Base-by-base conservation (phyloP, 208 protist species). In the Trypanosoma rangeli region DNA sequence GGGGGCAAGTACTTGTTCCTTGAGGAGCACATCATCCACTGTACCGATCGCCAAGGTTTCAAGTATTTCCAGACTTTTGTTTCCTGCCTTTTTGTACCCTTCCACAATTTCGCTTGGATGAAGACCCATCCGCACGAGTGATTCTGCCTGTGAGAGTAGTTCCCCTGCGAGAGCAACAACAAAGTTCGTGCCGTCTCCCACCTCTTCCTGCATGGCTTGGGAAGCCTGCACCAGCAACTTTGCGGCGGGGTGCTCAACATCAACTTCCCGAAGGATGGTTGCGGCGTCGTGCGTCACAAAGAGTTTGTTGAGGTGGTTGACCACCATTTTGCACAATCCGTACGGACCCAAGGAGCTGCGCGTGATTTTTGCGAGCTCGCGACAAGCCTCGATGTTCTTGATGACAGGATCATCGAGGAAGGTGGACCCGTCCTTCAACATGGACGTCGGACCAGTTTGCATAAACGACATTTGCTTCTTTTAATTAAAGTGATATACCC, bases 231-330 rank as follows among this genome's bases (percentile, higher is more conserved):
- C 98, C 5, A 99, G 65, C 59, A 99, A 85, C 86, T 99, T 99
- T 7, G 98, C 98, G 13, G 98, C 98, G 12, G 98, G 98, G 77
- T 99, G 98, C 80, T 98, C 88, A 29, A 99, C 94, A 74, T 99
- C 99, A 0, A 99, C 78, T 86, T 99, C 99, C 49, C 94, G 92
- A 24, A 99, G 83, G 59, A 99, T 99, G 10, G 98, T 99, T n/a
- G 98, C 98, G 16, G 99, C 97, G 83, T 99, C 99, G 82, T 99
- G 98, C 1, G 99, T 99, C 37, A 99, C 97, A 82, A 99, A 99
- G 9, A 99, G 82, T 88, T 99, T 99, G 70, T 99, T 99, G 1
- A 99, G 84, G 72, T 99, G 97, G 84, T 99, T 99, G 68, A 99
- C 97, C 29, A 99, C 93, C 90, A 99, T 99, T 91, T 99, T 99